phyloP scores from a whole-genome alignment of 306 rosid species.

The Quercus aquifolioides region DNA sequence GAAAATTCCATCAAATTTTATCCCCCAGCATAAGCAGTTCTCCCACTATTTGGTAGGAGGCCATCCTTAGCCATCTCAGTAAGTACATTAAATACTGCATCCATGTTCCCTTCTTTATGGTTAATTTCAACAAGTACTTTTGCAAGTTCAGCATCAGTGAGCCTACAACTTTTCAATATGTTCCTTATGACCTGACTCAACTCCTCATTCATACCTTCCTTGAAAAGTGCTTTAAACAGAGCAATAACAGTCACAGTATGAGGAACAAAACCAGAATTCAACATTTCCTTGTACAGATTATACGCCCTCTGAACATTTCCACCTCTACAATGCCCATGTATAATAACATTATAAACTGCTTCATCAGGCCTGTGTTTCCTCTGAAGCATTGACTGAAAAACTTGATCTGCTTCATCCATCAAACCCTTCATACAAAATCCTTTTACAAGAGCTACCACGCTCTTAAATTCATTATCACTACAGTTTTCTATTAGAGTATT shows the following conservation, averaged over 20 bases:
- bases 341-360: constrained; percentile 61
- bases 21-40: constrained; percentile 9
- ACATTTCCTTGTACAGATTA: constrained; percentile 59
- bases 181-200: constrained; percentile 52
- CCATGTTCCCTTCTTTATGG: constrained; percentile 87
- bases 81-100: constrained; percentile 59
- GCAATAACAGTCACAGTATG: constrained; percentile 67
- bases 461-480: constrained; percentile 54
- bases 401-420: constrained; percentile 81
- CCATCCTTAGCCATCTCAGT: constrained; percentile 84
- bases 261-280: constrained; percentile 61
- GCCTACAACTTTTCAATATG: constrained; percentile 54
- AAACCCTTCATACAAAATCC: constrained; percentile 93
- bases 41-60: constrained; percentile 61
- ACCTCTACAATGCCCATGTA: constrained; percentile 78
- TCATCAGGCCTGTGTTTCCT: constrained; percentile 55
- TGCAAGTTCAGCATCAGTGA: constrained; percentile 67
- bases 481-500: constrained; percentile 76
- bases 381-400: constrained; percentile 57
- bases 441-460: constrained; percentile 70
- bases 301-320: constrained; percentile 67
- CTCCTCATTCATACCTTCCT: constrained; percentile 59
- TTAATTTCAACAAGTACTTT: constrained; percentile 68
- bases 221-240: constrained; percentile 59
- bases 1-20: background rate